A percentile compares a stretch with the other conserved stretches of the same genome.
These are phyloP conservation scores for Fusarium sambucinum DNA, from an alignment of 2,329 filamentous ascomycete species.

Conservation along the genomic window DNA sequence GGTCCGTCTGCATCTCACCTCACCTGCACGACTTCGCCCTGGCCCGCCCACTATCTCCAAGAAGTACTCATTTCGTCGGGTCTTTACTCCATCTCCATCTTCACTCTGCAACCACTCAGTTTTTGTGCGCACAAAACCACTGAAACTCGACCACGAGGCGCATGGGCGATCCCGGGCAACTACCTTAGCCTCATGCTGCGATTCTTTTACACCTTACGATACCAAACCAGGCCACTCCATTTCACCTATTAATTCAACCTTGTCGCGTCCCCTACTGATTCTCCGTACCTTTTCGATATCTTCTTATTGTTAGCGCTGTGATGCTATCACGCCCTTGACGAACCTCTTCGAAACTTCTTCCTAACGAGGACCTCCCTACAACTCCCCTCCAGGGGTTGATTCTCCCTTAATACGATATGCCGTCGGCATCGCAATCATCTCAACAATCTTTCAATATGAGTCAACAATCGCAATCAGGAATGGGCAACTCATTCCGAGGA, in stretches of 20 bases:
- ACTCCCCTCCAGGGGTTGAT: background rate
- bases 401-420: slow-evolving; percentile 45
- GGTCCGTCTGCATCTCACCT: slow-evolving; percentile 32
- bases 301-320: slow-evolving; percentile 28
- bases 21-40: slow-evolving; percentile 39
- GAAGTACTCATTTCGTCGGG: slow-evolving; percentile 46
- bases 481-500: slow-evolving; percentile 55
- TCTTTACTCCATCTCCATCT: slow-evolving; percentile 44
- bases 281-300: slow-evolving; percentile 25
- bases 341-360: background rate
- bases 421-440: slow-evolving; percentile 64
- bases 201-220: slow-evolving; percentile 15
- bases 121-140: slow-evolving; percentile 45
- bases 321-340: slow-evolving; percentile 29
- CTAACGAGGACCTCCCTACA: background rate
- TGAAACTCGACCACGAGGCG: slow-evolving; percentile 39
- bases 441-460: slow-evolving; percentile 70
- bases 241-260: slow-evolving; percentile 12
- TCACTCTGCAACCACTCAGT: slow-evolving; percentile 46
- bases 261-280: slow-evolving; percentile 16
- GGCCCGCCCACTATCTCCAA: slow-evolving; percentile 42
- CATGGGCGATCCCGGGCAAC: slow-evolving; percentile 40
- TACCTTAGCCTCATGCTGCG: slow-evolving; percentile 36
- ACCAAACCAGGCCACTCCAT: background rate
- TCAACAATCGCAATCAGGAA: slow-evolving; percentile 62